Conservation (phyloP, 176 grass and related monocot species). For the Musa troglodytarum region DNA sequence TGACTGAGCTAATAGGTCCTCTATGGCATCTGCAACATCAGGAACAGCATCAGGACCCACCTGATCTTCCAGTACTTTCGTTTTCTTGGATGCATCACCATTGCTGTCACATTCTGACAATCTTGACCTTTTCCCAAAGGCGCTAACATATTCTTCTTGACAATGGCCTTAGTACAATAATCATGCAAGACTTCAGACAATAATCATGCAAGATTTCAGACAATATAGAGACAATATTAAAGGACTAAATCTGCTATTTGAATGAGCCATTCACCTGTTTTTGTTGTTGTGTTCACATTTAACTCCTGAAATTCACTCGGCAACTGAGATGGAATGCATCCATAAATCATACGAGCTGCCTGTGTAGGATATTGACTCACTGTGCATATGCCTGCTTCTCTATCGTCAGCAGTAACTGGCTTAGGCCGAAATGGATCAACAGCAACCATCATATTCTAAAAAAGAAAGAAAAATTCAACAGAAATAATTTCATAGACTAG, state of each 20-base stretch:
- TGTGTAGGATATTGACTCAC: conserved; percentile 67
- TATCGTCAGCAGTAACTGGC: conserved; percentile 48
- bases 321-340: conserved; percentile 34
- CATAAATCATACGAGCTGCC: conserved; percentile 27
- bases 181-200: neutral
- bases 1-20: conserved; percentile 69
- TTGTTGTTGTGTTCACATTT: conserved; percentile 37
- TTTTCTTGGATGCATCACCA: conserved; percentile 28
- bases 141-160: conserved; percentile 32
- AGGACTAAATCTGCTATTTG: neutral
- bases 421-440: conserved; percentile 56
- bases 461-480: conserved; percentile 15
- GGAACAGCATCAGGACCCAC: conserved; percentile 35
- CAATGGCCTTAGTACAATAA: conserved; percentile 21
- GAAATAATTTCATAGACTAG: neutral
- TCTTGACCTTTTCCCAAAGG: conserved; percentile 39
- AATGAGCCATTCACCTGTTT: conserved; percentile 31
- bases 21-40: conserved; percentile 77
- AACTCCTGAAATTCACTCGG: neutral
- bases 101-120: conserved; percentile 24
- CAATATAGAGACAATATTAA: neutral
- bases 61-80: conserved; percentile 32
- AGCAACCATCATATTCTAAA: conserved; percentile 59
- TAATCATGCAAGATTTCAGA: neutral
- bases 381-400: conserved; percentile 47